Conservation (phyloP, 2,329 filamentous ascomycete species). For the Ophiocordyceps polyrhachis-furcata region DNA sequence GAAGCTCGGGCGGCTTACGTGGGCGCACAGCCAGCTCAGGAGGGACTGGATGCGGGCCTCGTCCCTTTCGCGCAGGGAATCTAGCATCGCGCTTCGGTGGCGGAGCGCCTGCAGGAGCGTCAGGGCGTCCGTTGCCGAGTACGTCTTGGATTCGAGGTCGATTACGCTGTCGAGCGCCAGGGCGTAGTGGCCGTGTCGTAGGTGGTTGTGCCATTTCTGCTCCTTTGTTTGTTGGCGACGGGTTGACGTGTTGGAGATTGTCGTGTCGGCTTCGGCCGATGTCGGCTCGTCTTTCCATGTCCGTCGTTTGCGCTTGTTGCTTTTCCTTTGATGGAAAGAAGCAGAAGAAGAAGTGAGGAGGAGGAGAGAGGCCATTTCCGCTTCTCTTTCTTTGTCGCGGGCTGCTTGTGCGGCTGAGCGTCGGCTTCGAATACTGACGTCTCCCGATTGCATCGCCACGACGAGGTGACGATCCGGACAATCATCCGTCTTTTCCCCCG, state of each 20-base stretch:
- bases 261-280: conserved; percentile 58
- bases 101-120: conserved; percentile 70
- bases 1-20: conserved; percentile 69
- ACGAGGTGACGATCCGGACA: conserved; percentile 79
- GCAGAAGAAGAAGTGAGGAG: conserved; percentile 48
- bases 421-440: conserved; percentile 82
- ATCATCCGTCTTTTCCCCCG: conserved; percentile 2
- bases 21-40: conserved; percentile 61
- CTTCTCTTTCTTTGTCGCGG: conserved; percentile 56
- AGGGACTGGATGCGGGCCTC: conserved; percentile 68
- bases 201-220: conserved; percentile 60
- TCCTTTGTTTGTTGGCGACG: conserved; percentile 14
- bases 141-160: conserved; percentile 4
- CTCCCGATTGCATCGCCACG: conserved; percentile 84
- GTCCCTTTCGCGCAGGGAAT: conserved; percentile 63
- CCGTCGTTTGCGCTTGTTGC: conserved; percentile 40
- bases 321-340: conserved; percentile 52
- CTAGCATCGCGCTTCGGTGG: conserved; percentile 69
- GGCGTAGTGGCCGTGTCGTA: conserved; percentile 71
- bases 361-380: conserved; percentile 68
- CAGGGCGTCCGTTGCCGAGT: conserved; percentile 44
- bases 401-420: conserved; percentile 66
- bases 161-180: conserved; percentile 41
- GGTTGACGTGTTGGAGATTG: conserved; percentile 43
- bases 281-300: too few relatives aligned